Conservation (phyloP, 2,329 filamentous ascomycete species). For the Sporothrix dimorphospora region DNA sequence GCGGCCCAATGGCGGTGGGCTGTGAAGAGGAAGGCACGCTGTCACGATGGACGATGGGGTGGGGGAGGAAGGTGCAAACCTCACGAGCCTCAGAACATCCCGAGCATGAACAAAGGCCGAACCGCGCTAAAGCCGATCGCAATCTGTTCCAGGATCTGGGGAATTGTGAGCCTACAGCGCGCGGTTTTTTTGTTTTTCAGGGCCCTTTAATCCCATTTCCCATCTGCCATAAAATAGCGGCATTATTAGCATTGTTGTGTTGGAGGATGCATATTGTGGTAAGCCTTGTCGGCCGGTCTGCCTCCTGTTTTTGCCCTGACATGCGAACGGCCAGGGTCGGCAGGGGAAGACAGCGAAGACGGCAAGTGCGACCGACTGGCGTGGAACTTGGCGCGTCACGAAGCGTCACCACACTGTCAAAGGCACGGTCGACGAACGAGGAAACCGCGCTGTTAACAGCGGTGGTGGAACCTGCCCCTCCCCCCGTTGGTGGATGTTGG, state of each 20-base stretch:
- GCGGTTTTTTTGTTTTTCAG: not conserved
- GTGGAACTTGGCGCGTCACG: not conserved
- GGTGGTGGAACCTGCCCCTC: not conserved
- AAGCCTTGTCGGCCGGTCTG: not conserved
- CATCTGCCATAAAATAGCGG: not conserved
- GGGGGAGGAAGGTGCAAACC: not conserved
- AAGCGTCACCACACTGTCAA: slow-evolving; percentile 12
- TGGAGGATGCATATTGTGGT: not conserved
- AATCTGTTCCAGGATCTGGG: slow-evolving; percentile 19
- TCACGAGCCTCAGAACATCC: not conserved
- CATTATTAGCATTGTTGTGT: not conserved
- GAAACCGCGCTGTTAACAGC: not conserved
- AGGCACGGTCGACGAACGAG: slow-evolving; percentile 5
- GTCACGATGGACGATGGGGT: not conserved
- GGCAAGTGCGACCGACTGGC: slow-evolving; percentile 11
- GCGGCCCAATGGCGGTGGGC: not conserved
- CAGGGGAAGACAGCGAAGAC: not conserved
- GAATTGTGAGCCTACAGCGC: slow-evolving; percentile 11
- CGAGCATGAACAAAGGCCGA: slow-evolving; percentile 1
- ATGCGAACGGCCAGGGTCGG: not conserved
- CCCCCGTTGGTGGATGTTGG: not conserved
- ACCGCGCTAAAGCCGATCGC: slow-evolving; percentile 21
- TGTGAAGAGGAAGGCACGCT: not conserved
- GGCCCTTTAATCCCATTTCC: not conserved
- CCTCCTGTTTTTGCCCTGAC: not conserved